phyloP scores from a whole-genome alignment of 768 basidiomycete genomes.

The Cystofilobasidium macerans region DNA sequence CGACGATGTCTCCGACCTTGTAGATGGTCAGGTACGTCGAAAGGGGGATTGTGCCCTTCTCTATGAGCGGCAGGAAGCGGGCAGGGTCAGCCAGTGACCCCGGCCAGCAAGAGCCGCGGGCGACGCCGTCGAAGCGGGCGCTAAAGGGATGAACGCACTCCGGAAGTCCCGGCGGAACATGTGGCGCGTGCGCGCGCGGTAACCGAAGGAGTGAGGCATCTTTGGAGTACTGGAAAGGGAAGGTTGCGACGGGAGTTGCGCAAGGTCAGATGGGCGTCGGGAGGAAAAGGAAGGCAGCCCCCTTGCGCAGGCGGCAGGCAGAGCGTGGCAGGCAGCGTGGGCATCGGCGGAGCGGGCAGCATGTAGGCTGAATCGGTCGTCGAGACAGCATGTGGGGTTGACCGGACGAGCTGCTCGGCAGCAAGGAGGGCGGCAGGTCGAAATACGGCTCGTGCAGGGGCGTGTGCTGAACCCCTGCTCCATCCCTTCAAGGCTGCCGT shows the following conservation, averaged over 20 bases:
- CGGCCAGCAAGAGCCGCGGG: too few species aligned
- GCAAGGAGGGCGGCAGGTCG: too few species aligned
- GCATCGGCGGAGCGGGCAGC: background rate
- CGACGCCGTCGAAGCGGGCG: too few species aligned
- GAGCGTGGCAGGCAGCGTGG: background rate
- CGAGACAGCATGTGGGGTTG: too few species aligned
- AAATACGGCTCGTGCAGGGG: too few species aligned
- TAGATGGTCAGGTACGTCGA: conserved; percentile 90
- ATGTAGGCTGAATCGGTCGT: background rate
- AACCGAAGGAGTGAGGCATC: conserved; percentile 99
- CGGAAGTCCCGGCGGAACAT: conserved; percentile 99
- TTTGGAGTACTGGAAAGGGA: conserved; percentile 16
- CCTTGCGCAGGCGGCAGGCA: background rate
- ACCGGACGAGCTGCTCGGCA: too few species aligned
- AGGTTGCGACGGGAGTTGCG: too few species aligned
- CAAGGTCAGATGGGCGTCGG: background rate
- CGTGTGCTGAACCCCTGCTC: too few species aligned
- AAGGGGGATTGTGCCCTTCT: conserved; percentile 77
- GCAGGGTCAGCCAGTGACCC: too few species aligned
- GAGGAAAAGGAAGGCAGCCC: background rate
- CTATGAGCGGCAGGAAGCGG: conserved; percentile 40
- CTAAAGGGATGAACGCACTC: conserved; percentile 63
- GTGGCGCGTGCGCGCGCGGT: conserved; percentile 99
- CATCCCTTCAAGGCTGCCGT: too few species aligned
- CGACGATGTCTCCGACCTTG: conserved; percentile 94